Evolutionary conservation across 352 stramenopile genomes (phyloP).

Genomic region (Globisporangium heterothallicum): DNA sequence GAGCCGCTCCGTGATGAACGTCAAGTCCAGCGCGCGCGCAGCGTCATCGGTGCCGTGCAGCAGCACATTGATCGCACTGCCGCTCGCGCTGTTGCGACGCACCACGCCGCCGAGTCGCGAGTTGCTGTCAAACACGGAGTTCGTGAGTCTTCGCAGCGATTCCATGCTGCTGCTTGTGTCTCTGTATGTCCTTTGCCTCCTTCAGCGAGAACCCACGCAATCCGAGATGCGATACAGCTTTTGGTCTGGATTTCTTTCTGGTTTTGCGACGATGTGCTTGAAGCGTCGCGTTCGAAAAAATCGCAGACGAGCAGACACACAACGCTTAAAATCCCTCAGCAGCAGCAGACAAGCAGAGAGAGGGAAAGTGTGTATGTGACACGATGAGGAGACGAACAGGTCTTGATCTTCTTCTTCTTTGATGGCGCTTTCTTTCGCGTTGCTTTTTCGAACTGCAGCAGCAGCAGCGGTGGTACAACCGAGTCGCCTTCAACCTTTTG

Average conservation of each 20-base stretch:
- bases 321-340: too few species aligned
- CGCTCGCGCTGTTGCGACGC: slow-evolving; percentile 28
- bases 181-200: neutral
- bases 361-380: too few species aligned
- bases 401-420: too few species aligned
- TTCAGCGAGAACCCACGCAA: too few species aligned
- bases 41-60: slow-evolving; percentile 13
- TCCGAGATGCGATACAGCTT: too few species aligned
- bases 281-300: neutral
- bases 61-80: slow-evolving; percentile 9
- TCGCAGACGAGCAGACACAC: neutral
- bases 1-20: slow-evolving; percentile 65
- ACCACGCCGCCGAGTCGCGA: slow-evolving; percentile 27
- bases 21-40: slow-evolving; percentile 52
- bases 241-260: neutral
- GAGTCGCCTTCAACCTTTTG: too few species aligned
- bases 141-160: slow-evolving; percentile 67
- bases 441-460: too few species aligned
- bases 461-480: too few species aligned
- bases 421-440: too few species aligned
- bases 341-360: too few species aligned
- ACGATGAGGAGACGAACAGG: too few species aligned
- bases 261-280: neutral
- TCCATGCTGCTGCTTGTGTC: slow-evolving; percentile 38
- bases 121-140: slow-evolving; percentile 54